phyloP scores from a whole-genome alignment of 768 basidiomycete genomes.

The Phaeolepiota aurea region DNA sequence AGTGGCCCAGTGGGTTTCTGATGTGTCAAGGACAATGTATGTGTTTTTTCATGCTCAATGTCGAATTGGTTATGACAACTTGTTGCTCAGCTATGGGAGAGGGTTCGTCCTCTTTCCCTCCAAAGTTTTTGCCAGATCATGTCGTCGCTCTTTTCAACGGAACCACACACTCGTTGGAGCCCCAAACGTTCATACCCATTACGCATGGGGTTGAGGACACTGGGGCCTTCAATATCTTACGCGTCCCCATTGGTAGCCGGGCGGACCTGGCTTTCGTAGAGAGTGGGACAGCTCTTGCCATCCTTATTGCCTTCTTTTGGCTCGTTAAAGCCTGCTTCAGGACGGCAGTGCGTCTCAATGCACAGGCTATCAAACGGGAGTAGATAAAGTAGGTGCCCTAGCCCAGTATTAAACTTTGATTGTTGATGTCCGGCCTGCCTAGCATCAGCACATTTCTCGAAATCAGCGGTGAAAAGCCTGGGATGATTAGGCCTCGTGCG shows the following conservation, averaged over 20 bases:
- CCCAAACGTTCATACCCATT: conserved; percentile 11
- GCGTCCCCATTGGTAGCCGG: conserved; percentile 27
- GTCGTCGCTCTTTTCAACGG: background rate
- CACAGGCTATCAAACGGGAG: background rate
- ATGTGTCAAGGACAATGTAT: background rate
- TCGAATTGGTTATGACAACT: too few relatives aligned
- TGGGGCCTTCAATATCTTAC: conserved; percentile 13
- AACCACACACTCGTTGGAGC: conserved; percentile 1
- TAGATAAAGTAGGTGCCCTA: too few relatives aligned
- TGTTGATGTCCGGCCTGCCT: too few relatives aligned
- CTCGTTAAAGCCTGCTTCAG: conserved; percentile 19
- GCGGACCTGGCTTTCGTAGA: conserved; percentile 32
- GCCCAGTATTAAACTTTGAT: too few relatives aligned
- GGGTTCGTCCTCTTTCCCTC: background rate
- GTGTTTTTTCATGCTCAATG: background rate
- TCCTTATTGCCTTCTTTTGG: conserved; percentile 30
- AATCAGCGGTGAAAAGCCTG: too few relatives aligned
- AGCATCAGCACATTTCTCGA: too few relatives aligned
- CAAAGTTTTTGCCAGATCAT: background rate
- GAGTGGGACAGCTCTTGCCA: conserved; percentile 26
- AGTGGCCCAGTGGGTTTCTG: conserved; percentile 28
- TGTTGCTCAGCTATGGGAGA: background rate
- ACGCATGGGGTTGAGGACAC: conserved; percentile 1
- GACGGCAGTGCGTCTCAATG: conserved; percentile 6
- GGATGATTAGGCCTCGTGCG: too few relatives aligned